A percentile compares a stretch with the other conserved stretches of the same genome.
Conservation (phyloP, 2,329 filamentous ascomycete species). For the Ceratocystis cubensis region DNA sequence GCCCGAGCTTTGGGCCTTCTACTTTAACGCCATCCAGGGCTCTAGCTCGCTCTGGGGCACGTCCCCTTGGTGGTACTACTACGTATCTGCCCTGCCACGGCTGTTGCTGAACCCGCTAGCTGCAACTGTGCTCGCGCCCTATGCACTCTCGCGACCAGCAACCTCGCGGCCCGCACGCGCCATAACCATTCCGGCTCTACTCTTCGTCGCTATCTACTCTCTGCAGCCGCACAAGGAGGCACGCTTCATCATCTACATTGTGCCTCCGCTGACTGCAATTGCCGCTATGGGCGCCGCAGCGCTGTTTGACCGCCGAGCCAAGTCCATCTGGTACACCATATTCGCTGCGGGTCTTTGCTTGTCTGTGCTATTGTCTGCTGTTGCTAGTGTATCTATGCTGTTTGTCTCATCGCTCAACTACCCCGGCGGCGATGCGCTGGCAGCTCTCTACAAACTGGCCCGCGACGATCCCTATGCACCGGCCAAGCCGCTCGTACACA, state of each 20-base stretch:
- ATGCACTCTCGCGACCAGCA: slow-evolving; percentile 39
- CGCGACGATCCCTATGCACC: slow-evolving; percentile 23
- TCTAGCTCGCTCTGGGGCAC: slow-evolving; percentile 80
- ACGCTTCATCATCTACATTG: slow-evolving; percentile 81
- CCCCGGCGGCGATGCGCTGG: slow-evolving; percentile 72
- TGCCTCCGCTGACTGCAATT: slow-evolving; percentile 67
- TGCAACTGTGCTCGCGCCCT: slow-evolving; percentile 42
- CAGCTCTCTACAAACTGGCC: slow-evolving; percentile 36
- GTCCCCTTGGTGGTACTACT: slow-evolving; percentile 77
- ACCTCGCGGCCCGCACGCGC: slow-evolving; percentile 34
- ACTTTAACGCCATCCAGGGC: slow-evolving; percentile 78
- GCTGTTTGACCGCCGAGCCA: slow-evolving; percentile 53
- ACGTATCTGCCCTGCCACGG: slow-evolving; percentile 65
- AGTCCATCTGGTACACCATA: slow-evolving; percentile 44
- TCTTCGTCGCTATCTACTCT: slow-evolving; percentile 71
- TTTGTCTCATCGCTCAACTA: slow-evolving; percentile 82
- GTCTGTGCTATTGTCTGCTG: slow-evolving; percentile 49
- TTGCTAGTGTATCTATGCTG: slow-evolving; percentile 53
- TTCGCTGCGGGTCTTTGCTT: slow-evolving; percentile 42
- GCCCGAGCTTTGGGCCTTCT: slow-evolving; percentile 82
- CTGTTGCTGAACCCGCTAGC: slow-evolving; percentile 69
- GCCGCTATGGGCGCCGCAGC: slow-evolving; percentile 62
- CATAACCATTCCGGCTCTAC: slow-evolving; percentile 52
- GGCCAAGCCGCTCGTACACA: slow-evolving; percentile 36
- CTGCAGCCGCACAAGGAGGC: slow-evolving; percentile 90